These are phyloP conservation scores for Ascocoryne sarcoides DNA, from an alignment of 2,329 filamentous ascomycete genomes.

Conservation along the genomic window DNA sequence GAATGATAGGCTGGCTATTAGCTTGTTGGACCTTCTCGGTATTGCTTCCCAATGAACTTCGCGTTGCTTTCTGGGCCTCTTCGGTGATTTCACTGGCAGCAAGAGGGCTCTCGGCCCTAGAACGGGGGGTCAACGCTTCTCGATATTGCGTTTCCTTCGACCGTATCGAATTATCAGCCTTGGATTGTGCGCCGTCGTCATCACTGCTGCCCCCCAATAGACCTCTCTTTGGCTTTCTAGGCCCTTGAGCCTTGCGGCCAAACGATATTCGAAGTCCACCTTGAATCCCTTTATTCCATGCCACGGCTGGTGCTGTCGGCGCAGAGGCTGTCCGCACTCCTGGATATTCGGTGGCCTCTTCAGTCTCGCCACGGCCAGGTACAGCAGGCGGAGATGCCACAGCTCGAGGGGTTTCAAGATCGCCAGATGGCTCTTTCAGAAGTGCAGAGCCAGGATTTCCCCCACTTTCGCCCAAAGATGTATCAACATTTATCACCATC, in stretches of 20 bases:
- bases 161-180: too few relatives aligned
- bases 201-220: neutral
- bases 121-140: too few relatives aligned
- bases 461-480: too few relatives aligned
- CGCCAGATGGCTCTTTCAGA: neutral
- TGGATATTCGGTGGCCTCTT: slow-evolving; percentile 5
- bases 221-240: neutral
- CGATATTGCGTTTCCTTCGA: too few relatives aligned
- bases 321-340: neutral
- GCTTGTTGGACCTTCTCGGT: too few relatives aligned
- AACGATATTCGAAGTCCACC: slow-evolving; percentile 35
- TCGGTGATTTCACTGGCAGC: too few relatives aligned
- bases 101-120: too few relatives aligned
- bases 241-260: slow-evolving; percentile 14
- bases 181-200: too few relatives aligned
- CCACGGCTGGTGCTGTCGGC: neutral
- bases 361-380: neutral
- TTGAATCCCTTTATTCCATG: slow-evolving; percentile 36
- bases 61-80: too few relatives aligned
- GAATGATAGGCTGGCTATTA: too few relatives aligned
- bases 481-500: too few relatives aligned
- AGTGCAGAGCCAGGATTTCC: neutral
- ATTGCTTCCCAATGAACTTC: too few relatives aligned
- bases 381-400: neutral
- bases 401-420: neutral